Evolutionary conservation across 2,329 filamentous ascomycete genomes (phyloP).

Genomic region (Colletotrichum zoysiae): DNA sequence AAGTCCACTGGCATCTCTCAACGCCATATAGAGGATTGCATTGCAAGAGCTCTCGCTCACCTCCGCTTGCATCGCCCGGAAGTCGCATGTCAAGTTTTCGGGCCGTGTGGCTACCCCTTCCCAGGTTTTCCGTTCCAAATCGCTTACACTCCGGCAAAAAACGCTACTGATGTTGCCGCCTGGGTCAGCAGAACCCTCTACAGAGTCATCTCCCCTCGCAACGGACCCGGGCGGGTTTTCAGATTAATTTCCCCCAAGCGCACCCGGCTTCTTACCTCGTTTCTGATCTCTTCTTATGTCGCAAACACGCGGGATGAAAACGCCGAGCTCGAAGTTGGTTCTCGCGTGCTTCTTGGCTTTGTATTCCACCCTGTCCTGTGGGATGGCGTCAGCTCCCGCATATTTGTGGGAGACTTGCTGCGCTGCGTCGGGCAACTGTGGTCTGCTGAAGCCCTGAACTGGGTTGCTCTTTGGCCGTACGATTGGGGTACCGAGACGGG

Average conservation of each 20-base stretch:
- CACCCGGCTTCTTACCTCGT: too few species aligned
- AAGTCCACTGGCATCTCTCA: not conserved
- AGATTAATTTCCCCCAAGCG: too few species aligned
- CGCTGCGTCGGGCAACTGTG: not conserved
- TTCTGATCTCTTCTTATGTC: too few species aligned
- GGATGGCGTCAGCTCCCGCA: not conserved
- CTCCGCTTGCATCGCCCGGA: not conserved
- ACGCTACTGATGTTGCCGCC: not conserved
- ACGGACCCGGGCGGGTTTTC: not conserved
- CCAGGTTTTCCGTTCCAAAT: not conserved
- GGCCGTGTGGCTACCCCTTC: not conserved
- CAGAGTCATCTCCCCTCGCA: not conserved
- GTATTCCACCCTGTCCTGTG: not conserved
- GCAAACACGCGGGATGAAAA: not conserved
- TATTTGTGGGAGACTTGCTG: constrained; percentile 1
- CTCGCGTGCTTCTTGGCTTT: not conserved
- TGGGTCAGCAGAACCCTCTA: not conserved
- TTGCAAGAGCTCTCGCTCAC: not conserved
- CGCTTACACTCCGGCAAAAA: not conserved
- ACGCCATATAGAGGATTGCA: not conserved
- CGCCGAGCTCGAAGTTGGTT: not conserved
- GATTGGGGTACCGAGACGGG: not conserved
- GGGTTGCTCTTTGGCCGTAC: not conserved
- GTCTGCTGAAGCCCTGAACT: rapidly evolving
- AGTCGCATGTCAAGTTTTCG: not conserved